Conservation (phyloP, 2,329 filamentous ascomycete genomes). For the Epichloe sibirici region DNA sequence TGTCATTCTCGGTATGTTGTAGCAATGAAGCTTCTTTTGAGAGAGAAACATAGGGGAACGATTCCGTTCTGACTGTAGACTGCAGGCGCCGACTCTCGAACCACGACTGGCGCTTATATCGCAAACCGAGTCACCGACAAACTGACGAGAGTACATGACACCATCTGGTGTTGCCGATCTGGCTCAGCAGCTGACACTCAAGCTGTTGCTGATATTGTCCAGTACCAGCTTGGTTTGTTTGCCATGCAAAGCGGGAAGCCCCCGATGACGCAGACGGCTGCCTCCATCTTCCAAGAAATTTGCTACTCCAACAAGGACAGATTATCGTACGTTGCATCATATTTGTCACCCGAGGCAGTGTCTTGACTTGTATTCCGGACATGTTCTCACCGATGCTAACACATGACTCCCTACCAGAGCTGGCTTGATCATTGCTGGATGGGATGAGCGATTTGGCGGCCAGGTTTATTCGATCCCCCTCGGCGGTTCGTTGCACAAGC, state of each 20-base stretch:
- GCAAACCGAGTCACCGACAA: slow-evolving; percentile 99
- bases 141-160: slow-evolving; percentile 95
- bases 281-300: slow-evolving; percentile 92
- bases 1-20: slow-evolving; percentile 66
- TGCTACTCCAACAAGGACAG: slow-evolving; percentile 97
- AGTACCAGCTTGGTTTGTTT: slow-evolving; percentile 91
- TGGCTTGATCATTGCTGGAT: slow-evolving; percentile 96
- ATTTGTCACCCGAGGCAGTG: background rate
- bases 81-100: slow-evolving; percentile 82
- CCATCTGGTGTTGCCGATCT: slow-evolving; percentile 98
- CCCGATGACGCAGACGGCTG: slow-evolving; percentile 89
- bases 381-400: background rate
- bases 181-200: slow-evolving; percentile 96
- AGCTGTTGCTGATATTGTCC: slow-evolving; percentile 93
- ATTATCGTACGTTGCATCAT: slow-evolving; percentile 52
- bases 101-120: slow-evolving; percentile 95
- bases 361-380: background rate
- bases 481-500: slow-evolving; percentile 94
- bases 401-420: slow-evolving; percentile 43
- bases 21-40: background rate
- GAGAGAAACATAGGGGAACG: background rate
- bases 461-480: slow-evolving; percentile 97
- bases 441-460: slow-evolving; percentile 87
- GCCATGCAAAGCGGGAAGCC: slow-evolving; percentile 79
- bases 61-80: slow-evolving; percentile 8